Conservation (phyloP, 2,329 filamentous ascomycete genomes). For the Tolypocladium ovalisporum region DNA sequence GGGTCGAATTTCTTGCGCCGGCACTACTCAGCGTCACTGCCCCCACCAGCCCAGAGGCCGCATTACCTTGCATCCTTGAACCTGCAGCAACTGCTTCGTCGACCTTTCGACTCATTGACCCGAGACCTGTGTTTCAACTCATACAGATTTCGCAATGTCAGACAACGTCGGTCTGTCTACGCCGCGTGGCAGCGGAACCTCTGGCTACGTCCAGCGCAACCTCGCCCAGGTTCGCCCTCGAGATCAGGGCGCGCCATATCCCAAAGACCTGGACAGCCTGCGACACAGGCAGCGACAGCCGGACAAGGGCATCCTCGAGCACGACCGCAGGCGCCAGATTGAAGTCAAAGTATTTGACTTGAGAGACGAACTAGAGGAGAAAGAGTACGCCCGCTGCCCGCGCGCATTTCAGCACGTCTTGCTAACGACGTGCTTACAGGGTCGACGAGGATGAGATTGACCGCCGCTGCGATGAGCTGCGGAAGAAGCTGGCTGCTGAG, state of each 20-base stretch:
- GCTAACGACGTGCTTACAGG: constrained; percentile 26
- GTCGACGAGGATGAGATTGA: constrained; percentile 90
- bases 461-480: constrained; percentile 33
- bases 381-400: constrained; percentile 45
- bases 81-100: not conserved
- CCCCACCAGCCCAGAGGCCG: not conserved
- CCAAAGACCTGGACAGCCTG: constrained; percentile 55
- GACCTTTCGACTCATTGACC: not conserved
- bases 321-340: constrained; percentile 81
- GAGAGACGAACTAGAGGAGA: constrained; percentile 83
- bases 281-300: constrained; percentile 74
- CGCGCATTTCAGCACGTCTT: not conserved
- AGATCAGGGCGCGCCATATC: constrained; percentile 69
- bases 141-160: constrained; percentile 50
- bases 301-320: constrained; percentile 85
- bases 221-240: constrained; percentile 78
- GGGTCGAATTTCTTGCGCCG: not conserved
- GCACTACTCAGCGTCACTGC: not conserved
- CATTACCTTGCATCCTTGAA: not conserved
- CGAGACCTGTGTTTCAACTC: not conserved
- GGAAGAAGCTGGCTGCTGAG: constrained; percentile 28
- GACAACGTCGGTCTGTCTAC: constrained; percentile 95
- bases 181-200: constrained; percentile 88
- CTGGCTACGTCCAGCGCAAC: constrained; percentile 95
- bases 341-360: constrained; percentile 92